Percentiles rank a stretch among this genome's conserved stretches.
Evolutionary conservation across 2,329 filamentous ascomycete species (phyloP).

Genomic region (Didymella segeticola): DNA sequence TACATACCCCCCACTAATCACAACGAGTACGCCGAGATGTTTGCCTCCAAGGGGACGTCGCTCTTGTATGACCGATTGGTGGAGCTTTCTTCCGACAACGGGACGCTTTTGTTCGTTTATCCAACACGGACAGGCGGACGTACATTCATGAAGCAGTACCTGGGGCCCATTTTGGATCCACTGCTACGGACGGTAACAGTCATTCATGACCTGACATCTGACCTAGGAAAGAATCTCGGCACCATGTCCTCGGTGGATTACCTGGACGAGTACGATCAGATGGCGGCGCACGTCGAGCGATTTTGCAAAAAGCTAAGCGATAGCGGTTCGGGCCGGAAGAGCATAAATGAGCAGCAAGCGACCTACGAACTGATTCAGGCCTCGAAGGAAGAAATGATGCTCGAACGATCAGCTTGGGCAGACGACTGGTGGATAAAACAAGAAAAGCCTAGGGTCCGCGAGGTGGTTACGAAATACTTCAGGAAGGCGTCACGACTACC

Average conservation of each 20-base stretch:
- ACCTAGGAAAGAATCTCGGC: slow-evolving; percentile 62
- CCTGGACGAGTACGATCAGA: slow-evolving; percentile 62
- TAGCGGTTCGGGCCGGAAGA: slow-evolving; percentile 39
- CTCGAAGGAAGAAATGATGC: slow-evolving; percentile 57
- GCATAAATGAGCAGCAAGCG: slow-evolving; percentile 37
- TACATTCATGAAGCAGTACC: slow-evolving; percentile 65
- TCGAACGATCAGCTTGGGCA: slow-evolving; percentile 64
- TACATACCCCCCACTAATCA: slow-evolving; percentile 68
- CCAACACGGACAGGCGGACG: slow-evolving; percentile 64
- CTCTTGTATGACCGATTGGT: slow-evolving; percentile 66
- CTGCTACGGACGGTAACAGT: slow-evolving; percentile 65
- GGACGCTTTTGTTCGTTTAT: slow-evolving; percentile 68
- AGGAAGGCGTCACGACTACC: slow-evolving; percentile 53
- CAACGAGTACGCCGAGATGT: slow-evolving; percentile 66
- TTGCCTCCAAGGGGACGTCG: slow-evolving; percentile 59
- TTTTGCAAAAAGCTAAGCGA: slow-evolving; percentile 42
- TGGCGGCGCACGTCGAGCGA: slow-evolving; percentile 46
- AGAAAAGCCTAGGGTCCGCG: slow-evolving; percentile 65
- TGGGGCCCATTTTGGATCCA: slow-evolving; percentile 67
- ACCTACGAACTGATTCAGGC: slow-evolving; percentile 58
- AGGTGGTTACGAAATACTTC: slow-evolving; percentile 55
- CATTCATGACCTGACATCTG: slow-evolving; percentile 64
- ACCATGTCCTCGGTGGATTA: slow-evolving; percentile 60
- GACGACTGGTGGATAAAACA: slow-evolving; percentile 70
- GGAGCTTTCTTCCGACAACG: slow-evolving; percentile 64